These are phyloP conservation scores for Mayamaea pseudoterrestris DNA, from an alignment of 108 stramenopile species.

Conservation along the genomic window DNA sequence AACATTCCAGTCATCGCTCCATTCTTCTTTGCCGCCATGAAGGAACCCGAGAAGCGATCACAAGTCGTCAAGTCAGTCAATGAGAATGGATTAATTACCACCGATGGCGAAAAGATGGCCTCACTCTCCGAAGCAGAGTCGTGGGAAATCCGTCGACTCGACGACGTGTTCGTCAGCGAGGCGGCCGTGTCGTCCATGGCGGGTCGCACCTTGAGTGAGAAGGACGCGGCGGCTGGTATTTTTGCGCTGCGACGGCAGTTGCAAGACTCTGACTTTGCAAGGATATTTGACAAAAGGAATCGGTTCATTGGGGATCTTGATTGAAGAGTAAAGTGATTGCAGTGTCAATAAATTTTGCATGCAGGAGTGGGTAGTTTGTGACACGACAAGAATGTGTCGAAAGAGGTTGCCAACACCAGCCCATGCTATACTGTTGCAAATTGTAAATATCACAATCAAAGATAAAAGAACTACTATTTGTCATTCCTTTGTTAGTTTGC, in stretches of 20 bases:
- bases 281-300: constrained; percentile 74
- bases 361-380: no score
- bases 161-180: constrained; percentile 32
- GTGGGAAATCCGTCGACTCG: constrained; percentile 50
- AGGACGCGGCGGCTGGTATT: constrained; percentile 58
- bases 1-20: no score
- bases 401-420: no score
- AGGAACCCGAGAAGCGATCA: constrained; percentile 1
- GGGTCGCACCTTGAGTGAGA: constrained; percentile 24
- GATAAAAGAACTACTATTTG: no score
- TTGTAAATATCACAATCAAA: no score
- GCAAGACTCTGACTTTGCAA: constrained; percentile 53
- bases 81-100: constrained; percentile 36
- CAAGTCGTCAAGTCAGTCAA: constrained; percentile 25
- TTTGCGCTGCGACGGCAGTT: constrained; percentile 38
- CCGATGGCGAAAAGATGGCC: constrained; percentile 71
- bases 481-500: no score
- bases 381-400: no score
- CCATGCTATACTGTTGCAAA: no score
- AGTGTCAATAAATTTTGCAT: no score
- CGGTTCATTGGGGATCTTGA: constrained; percentile 67
- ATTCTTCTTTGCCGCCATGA: constrained; percentile 13
- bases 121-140: constrained; percentile 50
- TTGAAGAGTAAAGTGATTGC: constrained; percentile 13
- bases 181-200: constrained; percentile 9